Evolutionary conservation across 495 filamentous ascomycete species (phyloP), one percentile per base, ranked within the genome.

Genomic region (Oidiodendron maius): DNA sequence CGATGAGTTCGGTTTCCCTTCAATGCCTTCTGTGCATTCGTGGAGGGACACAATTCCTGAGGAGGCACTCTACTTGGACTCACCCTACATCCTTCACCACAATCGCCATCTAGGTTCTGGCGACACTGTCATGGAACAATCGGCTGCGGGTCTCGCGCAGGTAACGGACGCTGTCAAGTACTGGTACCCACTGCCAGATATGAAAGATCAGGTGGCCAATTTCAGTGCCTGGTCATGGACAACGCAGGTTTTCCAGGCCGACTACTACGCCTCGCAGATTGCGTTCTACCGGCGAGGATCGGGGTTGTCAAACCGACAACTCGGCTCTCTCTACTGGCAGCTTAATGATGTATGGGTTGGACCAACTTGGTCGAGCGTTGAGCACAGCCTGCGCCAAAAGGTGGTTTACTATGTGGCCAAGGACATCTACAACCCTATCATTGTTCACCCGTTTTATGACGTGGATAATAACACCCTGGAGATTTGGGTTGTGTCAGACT

Each of bases 271-370:
- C 58, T 82, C 74, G 52, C 88, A 84, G 38, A 91, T 90, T 61
- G 76, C 80, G 44, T 74, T 77, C 20, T 94, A 86, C 82, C 77
- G 85, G 15, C 78, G 83, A 18, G 78, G 89, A 61, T 91, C 85
- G 80, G 68, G 71, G 1, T 56, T 63, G 8, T 60, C 57, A 4
- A 75, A 86, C 50, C 57, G 66, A n/a, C 95, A 89, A 55, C 83
- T 85, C 32, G 90, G 89, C 12, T 86, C 83, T 18, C 66, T 96
- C 9, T 81, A 93, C 2, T 96, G 90, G 90, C 90, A 96, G 62
- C 64, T 94, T 32, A 95, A 95, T 50, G 90, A 95, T 66, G 90
- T 87, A 61, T 96, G 88, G 88, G 87, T 89, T 2, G 81, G 77
- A 9, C 88, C 82, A 46, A 87, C 82, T 1, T 87, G 86, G 85